Evolutionary conservation across 2,329 filamentous ascomycete species (phyloP), one percentile per base, ranked within the genome.

Genomic region (Leptographium lundbergii): DNA sequence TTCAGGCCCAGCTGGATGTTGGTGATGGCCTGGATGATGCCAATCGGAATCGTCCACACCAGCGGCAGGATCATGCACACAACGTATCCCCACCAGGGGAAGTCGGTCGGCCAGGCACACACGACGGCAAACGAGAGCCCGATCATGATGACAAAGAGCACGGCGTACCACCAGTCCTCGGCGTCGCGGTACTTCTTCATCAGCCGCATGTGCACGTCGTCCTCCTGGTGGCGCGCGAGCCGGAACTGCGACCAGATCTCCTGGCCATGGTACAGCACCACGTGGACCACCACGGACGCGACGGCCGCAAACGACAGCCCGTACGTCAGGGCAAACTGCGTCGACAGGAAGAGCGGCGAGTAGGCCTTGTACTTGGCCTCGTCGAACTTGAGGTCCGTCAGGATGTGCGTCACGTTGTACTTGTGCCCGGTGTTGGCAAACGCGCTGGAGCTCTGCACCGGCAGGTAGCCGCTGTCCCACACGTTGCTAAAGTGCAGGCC

Each of bases 1-100:
- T 88, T 88, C 25, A 89, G 74, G 5, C 84, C 84, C 4, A 88
- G 74, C 67, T 84, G 80, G 57, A 80, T 79, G 68, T 84, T 65
- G 50, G 81, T 81, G 59, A 83, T 78, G 59, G 79, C 81, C 66
- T 84, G 80, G 54, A 85, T 75, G 63, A 85, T 78, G 56, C 82
- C 82, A 58, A 83, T 79, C 11, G 81, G 81, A 27, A 85, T 76
- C 57, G 81, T 74, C 78, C 81, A 84, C 39, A 84, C 66, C 42
- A 82, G 68, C 3, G 81, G 79, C 29, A 85, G 75, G 36, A 81
- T 64, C 47, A 84, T 75, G 68, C 81, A 82, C 58, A 84, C 71
- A 56, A 83, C 65, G 58, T 76, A 81, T 0, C 77, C 79, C 80
- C 80, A 83, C 56, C 75, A 76, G n/a, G 80, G 78, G 64, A 82